A percentile compares a stretch with the other conserved stretches of the same genome.
Conservation (phyloP, 2,329 filamentous ascomycete species). For the Fusarium equiseti region DNA sequence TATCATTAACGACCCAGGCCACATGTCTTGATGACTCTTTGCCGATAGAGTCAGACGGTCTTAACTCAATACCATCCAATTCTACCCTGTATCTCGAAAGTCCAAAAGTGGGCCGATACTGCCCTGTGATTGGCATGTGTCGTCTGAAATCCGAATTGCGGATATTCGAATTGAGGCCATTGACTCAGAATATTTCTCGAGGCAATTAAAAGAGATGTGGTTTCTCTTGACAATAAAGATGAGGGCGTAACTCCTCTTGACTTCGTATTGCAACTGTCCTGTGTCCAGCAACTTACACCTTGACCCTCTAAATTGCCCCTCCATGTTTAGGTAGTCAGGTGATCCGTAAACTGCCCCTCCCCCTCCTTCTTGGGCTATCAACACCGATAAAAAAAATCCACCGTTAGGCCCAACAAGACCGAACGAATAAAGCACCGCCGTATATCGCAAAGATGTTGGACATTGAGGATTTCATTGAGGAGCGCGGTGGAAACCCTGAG, state of each 20-base stretch:
- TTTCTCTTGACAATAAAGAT: neutral
- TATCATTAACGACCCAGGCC: neutral
- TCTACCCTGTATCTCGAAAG: neutral
- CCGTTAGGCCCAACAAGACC: slow-evolving; percentile 26
- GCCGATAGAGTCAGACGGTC: neutral
- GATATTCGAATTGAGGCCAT: neutral
- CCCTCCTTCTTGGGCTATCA: slow-evolving; percentile 46
- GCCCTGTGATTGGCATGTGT: neutral
- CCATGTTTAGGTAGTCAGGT: slow-evolving; percentile 44
- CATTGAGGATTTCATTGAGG: slow-evolving; percentile 81
- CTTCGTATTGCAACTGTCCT: neutral
- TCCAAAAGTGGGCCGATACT: neutral
- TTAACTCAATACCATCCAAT: neutral
- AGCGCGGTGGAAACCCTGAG: slow-evolving; percentile 91
- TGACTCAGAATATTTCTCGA: neutral
- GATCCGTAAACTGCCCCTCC: slow-evolving; percentile 44
- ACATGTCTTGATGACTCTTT: neutral
- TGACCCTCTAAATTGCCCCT: slow-evolving; percentile 7
- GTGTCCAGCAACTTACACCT: neutral
- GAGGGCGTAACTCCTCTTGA: neutral
- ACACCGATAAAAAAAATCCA: slow-evolving; percentile 44
- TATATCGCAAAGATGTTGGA: slow-evolving; percentile 71
- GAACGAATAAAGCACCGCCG: slow-evolving; percentile 35
- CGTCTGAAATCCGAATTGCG: neutral
- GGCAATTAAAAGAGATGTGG: neutral